Percentiles rank a stretch among this genome's conserved stretches.
phyloP scores from a whole-genome alignment of 768 basidiomycete species.

The Pleurotus eryngii region DNA sequence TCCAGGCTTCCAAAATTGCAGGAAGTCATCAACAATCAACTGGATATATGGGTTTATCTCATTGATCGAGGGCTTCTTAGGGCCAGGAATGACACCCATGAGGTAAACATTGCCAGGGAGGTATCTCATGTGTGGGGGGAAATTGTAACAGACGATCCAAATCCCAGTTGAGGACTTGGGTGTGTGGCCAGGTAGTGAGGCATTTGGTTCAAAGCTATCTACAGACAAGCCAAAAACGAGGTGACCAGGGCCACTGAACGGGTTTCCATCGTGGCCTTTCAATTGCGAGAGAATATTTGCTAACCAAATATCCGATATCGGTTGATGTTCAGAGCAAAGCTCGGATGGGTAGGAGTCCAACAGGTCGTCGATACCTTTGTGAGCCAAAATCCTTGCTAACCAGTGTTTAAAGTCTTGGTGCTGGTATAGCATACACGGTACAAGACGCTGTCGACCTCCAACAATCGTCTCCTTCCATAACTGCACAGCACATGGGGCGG shows the following conservation, averaged over 20 bases:
- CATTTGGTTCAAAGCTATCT: neutral
- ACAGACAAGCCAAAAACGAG: neutral
- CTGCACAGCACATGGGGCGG: too few species aligned
- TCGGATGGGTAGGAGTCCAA: slow-evolving; percentile 13
- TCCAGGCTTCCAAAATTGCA: neutral
- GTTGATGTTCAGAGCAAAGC: too few species aligned
- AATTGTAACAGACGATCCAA: neutral
- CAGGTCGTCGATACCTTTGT: slow-evolving; percentile 22
- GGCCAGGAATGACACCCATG: slow-evolving; percentile 1
- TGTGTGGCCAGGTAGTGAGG: neutral
- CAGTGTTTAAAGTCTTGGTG: slow-evolving; percentile 21
- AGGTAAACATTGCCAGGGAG: neutral
- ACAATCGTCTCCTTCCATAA: too few species aligned
- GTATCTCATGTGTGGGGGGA: neutral
- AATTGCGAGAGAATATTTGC: too few species aligned
- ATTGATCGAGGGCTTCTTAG: neutral
- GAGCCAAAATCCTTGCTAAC: slow-evolving; percentile 20
- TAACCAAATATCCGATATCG: too few species aligned
- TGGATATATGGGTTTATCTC: neutral
- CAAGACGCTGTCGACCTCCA: too few species aligned
- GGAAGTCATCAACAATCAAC: neutral
- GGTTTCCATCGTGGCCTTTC: too few species aligned
- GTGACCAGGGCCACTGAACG: neutral
- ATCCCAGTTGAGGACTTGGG: neutral
- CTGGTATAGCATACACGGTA: slow-evolving; percentile 8